Evolutionary conservation across 768 basidiomycete genomes (phyloP), one percentile per base, ranked within the genome.

Genomic region (Suillus weaverae): DNA sequence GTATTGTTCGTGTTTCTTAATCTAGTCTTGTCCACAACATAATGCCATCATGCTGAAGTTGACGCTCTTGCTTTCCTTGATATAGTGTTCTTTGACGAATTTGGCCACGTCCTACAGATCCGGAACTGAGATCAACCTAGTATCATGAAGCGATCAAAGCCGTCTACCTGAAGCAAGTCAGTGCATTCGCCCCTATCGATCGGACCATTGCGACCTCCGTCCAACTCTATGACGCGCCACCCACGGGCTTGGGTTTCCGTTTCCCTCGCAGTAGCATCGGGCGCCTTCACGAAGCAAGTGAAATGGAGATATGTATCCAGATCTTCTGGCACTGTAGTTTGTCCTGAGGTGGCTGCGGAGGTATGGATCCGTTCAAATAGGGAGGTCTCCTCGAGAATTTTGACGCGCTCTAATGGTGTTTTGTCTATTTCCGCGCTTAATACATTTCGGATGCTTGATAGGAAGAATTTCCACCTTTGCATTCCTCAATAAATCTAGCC

Each of bases 241-340:
- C 41, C 71, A 69, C 66, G 76, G 66, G 11, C 70, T 68, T 38
- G 18, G 64, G 22, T 74, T 62, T 50, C 66, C 62, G 36, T 55
- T 14, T 26, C 62, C 63, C 20, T 69, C 53, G 46, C 67, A 2
- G 75, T 74, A 2, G 79, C 73, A 38, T 77, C 80, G 1, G 88
- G 86, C 0, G 91, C 91, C 64, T 83, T 82, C 39, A 97, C 86
- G 70, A 97, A 98, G 70, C 89, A 89, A 1, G 91, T 92, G 68
- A 96, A 98, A 76, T 97, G 96, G 9, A 94, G 80, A 69, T 92
- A 83, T 0, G 90, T 91, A 44, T 92, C 81, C 10, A 88, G 79
- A 68, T 91, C 81, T 1, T 78, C 75, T 3, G 91, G 89, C 0
- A 88, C 81, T 1, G 80, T 78, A 5, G 86, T 86, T 77, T 97